Evolutionary conservation across 148 eudicot genomes (phyloP).

Genomic region (Cornus suecica): DNA sequence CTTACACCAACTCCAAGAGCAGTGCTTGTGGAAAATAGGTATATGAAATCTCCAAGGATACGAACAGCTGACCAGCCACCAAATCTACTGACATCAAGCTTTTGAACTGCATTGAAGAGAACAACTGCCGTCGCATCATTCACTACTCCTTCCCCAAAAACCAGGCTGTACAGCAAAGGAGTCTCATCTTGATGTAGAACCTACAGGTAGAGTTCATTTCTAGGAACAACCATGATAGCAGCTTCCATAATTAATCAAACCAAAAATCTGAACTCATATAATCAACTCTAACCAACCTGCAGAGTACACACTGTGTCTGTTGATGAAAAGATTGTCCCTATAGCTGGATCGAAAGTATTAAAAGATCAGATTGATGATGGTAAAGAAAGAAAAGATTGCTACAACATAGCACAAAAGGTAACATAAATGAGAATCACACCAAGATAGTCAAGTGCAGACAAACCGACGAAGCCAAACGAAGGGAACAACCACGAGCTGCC

Average conservation of each 20-base stretch:
- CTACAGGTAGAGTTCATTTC: slow-evolving; percentile 25
- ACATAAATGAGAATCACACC: slow-evolving; percentile 34
- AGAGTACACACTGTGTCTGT: slow-evolving; percentile 98
- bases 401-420: neutral
- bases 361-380: slow-evolving; percentile 8
- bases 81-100: slow-evolving; percentile 57
- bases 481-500: slow-evolving; percentile 90
- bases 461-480: slow-evolving; percentile 54
- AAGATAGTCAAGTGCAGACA: slow-evolving; percentile 69
- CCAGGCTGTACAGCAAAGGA: slow-evolving; percentile 88
- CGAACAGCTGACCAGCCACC: slow-evolving; percentile 56
- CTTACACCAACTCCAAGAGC: slow-evolving; percentile 76
- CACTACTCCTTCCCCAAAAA: slow-evolving; percentile 98
- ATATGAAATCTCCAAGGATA: slow-evolving; percentile 64
- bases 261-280: neutral
- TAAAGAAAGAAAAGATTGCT: no score
- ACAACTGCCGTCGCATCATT: slow-evolving; percentile 99
- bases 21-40: slow-evolving; percentile 86
- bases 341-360: slow-evolving; percentile 39
- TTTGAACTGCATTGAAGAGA: slow-evolving; percentile 91
- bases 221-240: neutral
- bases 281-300: slow-evolving; percentile 51
- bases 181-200: slow-evolving; percentile 95
- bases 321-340: slow-evolving; percentile 94
- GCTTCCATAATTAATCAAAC: neutral